Evolutionary conservation across 2,329 filamentous ascomycete species (phyloP).

Genomic region (Myrmaecium sp.): DNA sequence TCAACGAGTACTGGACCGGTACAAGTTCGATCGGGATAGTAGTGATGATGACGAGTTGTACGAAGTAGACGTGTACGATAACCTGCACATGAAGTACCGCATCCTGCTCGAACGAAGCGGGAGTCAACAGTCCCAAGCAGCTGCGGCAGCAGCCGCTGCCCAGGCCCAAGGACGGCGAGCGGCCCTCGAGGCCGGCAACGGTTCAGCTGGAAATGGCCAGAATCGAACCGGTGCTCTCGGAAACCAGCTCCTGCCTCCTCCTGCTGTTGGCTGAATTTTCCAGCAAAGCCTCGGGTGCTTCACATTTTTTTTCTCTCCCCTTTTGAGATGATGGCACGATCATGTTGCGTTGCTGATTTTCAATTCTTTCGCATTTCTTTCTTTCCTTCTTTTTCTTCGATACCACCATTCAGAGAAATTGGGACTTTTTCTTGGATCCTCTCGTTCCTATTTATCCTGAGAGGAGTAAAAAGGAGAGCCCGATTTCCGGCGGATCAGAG

Average conservation of each 20-base stretch:
- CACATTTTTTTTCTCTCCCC: not conserved
- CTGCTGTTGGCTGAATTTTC: not conserved
- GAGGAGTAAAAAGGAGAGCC: too few species aligned
- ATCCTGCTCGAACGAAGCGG: constrained; percentile 28
- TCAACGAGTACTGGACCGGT: constrained; percentile 27
- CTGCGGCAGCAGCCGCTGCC: constrained; percentile 12
- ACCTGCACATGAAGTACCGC: constrained; percentile 40
- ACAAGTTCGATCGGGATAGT: constrained; percentile 78
- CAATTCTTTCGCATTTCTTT: not conserved
- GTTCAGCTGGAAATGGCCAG: constrained; percentile 2
- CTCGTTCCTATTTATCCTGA: too few species aligned
- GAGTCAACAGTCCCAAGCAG: constrained; percentile 24
- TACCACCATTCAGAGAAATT: not conserved
- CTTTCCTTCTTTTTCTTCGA: constrained; percentile 1
- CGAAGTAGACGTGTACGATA: constrained; percentile 53
- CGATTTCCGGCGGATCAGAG: too few species aligned
- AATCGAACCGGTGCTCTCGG: not conserved
- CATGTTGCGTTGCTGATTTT: too few species aligned
- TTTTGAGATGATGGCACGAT: constrained; percentile 1
- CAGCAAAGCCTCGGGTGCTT: not conserved
- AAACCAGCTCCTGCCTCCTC: not conserved
- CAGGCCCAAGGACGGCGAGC: constrained; percentile 11
- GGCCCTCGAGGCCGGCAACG: constrained; percentile 9
- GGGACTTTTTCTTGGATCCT: too few species aligned
- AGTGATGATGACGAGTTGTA: constrained; percentile 61